These are phyloP conservation scores for Drechmeria coniospora DNA, from an alignment of 2,329 filamentous ascomycete species.

Conservation along the genomic window DNA sequence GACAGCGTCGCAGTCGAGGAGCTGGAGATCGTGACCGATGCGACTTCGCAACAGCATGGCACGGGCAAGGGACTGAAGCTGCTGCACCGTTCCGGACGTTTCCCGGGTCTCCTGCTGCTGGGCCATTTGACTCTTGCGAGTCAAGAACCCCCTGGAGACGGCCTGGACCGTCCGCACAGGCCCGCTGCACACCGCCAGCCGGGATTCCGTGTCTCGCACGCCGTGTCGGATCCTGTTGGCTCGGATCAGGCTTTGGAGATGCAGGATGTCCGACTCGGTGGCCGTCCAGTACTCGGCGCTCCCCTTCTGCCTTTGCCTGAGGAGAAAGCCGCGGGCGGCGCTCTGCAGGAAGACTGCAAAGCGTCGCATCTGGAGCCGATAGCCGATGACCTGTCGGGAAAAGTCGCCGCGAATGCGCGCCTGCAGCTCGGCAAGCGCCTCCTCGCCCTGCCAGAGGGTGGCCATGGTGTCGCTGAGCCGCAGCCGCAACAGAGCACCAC, in stretches of 20 bases:
- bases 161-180: slow-evolving; percentile 52
- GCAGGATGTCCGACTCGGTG: slow-evolving; percentile 56
- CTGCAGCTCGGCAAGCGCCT: slow-evolving; percentile 66
- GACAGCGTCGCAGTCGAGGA: slow-evolving; percentile 33
- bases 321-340: slow-evolving; percentile 57
- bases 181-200: slow-evolving; percentile 46
- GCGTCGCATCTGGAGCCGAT: slow-evolving; percentile 65
- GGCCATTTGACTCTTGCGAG: slow-evolving; percentile 39
- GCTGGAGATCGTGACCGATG: slow-evolving; percentile 35
- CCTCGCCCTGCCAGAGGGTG: slow-evolving; percentile 72
- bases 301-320: slow-evolving; percentile 45
- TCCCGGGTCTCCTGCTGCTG: slow-evolving; percentile 41
- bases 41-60: slow-evolving; percentile 48
- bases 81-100: slow-evolving; percentile 34
- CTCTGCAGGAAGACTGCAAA: slow-evolving; percentile 75
- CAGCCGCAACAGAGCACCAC: slow-evolving; percentile 66
- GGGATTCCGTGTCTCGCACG: slow-evolving; percentile 38
- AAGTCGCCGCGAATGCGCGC: slow-evolving; percentile 78
- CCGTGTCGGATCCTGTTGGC: slow-evolving; percentile 48
- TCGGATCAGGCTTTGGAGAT: slow-evolving; percentile 68
- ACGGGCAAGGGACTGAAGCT: slow-evolving; percentile 51
- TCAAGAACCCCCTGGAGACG: slow-evolving; percentile 49
- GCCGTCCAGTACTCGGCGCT: slow-evolving; percentile 55
- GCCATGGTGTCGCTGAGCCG: slow-evolving; percentile 74
- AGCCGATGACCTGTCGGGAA: slow-evolving; percentile 66